These are phyloP conservation scores for Mycena floridula DNA, from an alignment of 768 basidiomycete species.

Conservation along the genomic window DNA sequence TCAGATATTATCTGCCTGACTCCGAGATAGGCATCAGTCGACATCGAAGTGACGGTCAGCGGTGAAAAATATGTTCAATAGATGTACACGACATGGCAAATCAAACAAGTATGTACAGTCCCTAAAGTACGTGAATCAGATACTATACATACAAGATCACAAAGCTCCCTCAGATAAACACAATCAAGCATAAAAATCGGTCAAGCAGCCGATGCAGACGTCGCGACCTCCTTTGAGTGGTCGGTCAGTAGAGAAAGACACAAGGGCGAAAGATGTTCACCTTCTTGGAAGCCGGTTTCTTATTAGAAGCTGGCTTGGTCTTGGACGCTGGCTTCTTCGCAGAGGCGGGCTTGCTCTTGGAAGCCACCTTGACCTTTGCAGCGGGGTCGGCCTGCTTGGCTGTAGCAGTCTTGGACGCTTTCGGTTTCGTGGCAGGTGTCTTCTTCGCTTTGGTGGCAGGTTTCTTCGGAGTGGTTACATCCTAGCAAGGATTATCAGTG, in stretches of 20 bases:
- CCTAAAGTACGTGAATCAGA: no score
- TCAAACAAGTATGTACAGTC: no score
- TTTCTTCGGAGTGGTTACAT: conserved; percentile 9
- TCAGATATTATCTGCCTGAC: conserved; percentile 36
- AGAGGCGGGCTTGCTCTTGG: conserved; percentile 17
- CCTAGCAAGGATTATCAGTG: not conserved
- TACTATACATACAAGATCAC: no score
- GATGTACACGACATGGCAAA: conserved; percentile 4
- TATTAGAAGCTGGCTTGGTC: conserved; percentile 1
- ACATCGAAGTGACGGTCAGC: not conserved
- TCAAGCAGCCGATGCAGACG: conserved; percentile 20
- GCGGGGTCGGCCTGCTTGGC: conserved; percentile 14
- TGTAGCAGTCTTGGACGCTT: not conserved
- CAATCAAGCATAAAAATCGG: conserved; percentile 20
- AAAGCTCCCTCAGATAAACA: no score
- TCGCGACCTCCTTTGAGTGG: no score
- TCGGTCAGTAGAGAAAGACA: not conserved
- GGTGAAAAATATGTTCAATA: not conserved
- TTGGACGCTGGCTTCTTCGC: conserved; percentile 30
- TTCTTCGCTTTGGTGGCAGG: conserved; percentile 17
- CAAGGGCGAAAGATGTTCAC: not conserved
- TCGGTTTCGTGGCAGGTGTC: conserved; percentile 1
- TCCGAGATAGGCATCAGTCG: conserved; percentile 18
- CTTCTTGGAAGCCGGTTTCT: conserved; percentile 16
- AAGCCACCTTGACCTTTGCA: conserved; percentile 3